Base-by-base conservation (phyloP, 352 stramenopile species). In the Pythium volutum region DNA sequence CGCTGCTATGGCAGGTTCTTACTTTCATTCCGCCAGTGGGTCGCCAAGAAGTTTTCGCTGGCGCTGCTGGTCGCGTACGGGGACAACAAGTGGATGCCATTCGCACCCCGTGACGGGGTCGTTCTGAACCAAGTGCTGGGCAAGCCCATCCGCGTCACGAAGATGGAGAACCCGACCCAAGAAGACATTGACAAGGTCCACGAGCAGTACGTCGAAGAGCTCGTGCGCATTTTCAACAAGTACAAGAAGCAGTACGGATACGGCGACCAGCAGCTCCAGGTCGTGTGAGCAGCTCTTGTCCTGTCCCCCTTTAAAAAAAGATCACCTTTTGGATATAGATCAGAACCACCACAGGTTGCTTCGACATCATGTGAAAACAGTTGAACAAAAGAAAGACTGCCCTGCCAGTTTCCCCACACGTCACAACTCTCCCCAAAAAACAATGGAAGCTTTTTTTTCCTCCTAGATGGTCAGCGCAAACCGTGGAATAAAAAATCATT, bases 191-290 rank as follows among this genome's bases (percentile, higher is more conserved):
- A 93, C 48, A 74, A 77, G 59, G 62, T 92, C 34, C 85, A 93
- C 45, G 63, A 77, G 22, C 58, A 70, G 26, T 95, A 91, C 66
- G 69, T 91, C 20, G 67, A 52, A 14, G 84, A 91, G 51, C 82
- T 93, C 26, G 69, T 85, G 51, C 81, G 82, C 33, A 77, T 93
- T 45, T 95, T 88, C 59, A 74, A 91, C 55, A 89, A 87, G 73
- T 91, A 93, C 79, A 95, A 95, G 66, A 68, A 59, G 33, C 76
- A 90, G 64, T 88, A 88, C 54, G 82, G 80, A 1, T 88, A 86
- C 55, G 69, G 67, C 39, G 69, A 91, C 36, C 67, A 75, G 38
- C 75, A 73, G 26, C 64, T 95, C 39, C 71, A 74, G 33, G 62
- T 95, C 26, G 64, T 74, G 50, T 93, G 88, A 66, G n/a, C n/a